These are phyloP conservation scores for Candida pseudocylindracea DNA, from an alignment of 1,139 yeast genomes.

Conservation along the genomic window DNA sequence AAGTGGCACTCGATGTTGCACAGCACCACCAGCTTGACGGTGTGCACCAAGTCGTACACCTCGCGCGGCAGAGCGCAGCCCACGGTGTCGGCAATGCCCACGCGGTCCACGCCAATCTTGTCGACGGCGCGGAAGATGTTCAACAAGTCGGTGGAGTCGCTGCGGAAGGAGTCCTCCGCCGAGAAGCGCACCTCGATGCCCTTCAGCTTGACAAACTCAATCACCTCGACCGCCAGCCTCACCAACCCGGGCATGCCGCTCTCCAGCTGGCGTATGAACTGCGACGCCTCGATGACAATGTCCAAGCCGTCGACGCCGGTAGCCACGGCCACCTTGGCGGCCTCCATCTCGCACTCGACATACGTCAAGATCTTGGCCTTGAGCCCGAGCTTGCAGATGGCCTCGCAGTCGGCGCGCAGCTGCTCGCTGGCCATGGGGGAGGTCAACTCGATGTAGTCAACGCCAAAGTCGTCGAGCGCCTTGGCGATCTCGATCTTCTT, in stretches of 20 bases:
- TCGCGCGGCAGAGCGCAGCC: constrained; percentile 99
- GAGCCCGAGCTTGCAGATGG: constrained; percentile 89
- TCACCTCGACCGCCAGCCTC: constrained; percentile 87
- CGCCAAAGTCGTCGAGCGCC: constrained; percentile 95
- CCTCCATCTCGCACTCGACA: constrained; percentile 97
- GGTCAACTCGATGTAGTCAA: constrained; percentile 90
- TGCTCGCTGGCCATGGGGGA: constrained; percentile 97
- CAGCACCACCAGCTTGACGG: constrained; percentile 78
- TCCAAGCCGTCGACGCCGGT: constrained; percentile 99
- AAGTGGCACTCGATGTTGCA: constrained; percentile 98
- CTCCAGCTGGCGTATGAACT: constrained; percentile 79
- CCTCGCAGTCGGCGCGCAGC: constrained; percentile 84
- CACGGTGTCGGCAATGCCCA: constrained; percentile 97
- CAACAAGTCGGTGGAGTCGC: constrained; percentile 84
- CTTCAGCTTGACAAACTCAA: constrained; percentile 91
- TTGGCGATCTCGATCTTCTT: constrained; percentile 95
- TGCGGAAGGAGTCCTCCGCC: constrained; percentile 93
- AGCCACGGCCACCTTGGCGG: constrained; percentile 89
- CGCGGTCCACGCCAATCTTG: constrained; percentile 95
- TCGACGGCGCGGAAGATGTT: constrained; percentile 94
- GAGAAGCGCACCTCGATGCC: constrained; percentile 95
- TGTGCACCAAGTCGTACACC: constrained; percentile 88
- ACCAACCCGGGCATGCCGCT: constrained; percentile 99
- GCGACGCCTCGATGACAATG: constrained; percentile 95
- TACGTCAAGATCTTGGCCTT: constrained; percentile 86